Evolutionary conservation across 2,329 filamentous ascomycete species (phyloP), one percentile per base, ranked within the genome.

Genomic region (Colletotrichum nymphaeae): DNA sequence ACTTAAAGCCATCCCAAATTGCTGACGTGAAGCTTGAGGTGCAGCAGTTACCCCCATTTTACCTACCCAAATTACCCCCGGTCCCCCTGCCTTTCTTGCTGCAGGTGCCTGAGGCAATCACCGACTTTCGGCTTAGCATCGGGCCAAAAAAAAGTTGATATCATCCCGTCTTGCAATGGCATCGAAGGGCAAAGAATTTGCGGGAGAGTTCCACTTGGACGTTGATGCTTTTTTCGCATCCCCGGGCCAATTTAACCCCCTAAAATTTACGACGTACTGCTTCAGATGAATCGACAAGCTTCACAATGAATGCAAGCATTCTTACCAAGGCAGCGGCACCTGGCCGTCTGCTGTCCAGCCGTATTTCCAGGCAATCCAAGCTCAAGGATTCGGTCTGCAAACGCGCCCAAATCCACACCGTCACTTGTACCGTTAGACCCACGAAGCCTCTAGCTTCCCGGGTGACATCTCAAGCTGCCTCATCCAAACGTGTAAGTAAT

Each of bases 221-320:
- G 68, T 52, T 57, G 52, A 59, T 74, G 72, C 67, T 59, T 72
- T 68, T 63, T 55, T 19, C 37, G 53, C 72, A 42, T 49, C 68
- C 56, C 63, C 63, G 46, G 57, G 19, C 52, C 52, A 59, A 72
- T 59, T 74, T 72, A 71, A 63, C 57, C 52, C 42, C 63, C 63
- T 49, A 58, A 74, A 67, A 63, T 72, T 63, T 63, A 32, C 67
- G 32, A 63, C 37, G 58, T 28, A 67, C n/a, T 56, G 67, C 67
- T 65, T 72, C 46, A 74, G 68, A 74, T 74, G 72, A 63, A 53
- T 72, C 52, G 30, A 63, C 63, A 65, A 49, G 64, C 64, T 78
- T 74, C 78, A 83, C 76, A 56, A 88, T 88, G 87, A 88, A 87
- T 78, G 82, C 86, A 53, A 85, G 80, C 78, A 78, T 87, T 75